Base-by-base conservation (phyloP, 306 rosid species). In the Fragaria vesca region DNA sequence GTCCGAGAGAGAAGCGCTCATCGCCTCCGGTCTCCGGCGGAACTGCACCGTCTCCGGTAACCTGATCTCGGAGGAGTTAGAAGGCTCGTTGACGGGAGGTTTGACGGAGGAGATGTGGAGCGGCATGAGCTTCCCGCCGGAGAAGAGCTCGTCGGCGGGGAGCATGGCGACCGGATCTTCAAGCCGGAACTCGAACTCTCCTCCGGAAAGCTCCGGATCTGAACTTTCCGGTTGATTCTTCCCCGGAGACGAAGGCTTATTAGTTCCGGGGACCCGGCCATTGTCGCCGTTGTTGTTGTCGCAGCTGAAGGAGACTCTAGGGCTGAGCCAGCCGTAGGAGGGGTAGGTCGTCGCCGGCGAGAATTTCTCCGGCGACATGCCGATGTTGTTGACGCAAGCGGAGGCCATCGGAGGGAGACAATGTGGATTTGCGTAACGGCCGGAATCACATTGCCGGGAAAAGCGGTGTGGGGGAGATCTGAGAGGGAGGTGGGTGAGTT, bases 91-190 rank as follows among this genome's bases (percentile, higher is more conserved):
- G 57, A 47, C 67, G 8, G 82, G 73, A 21, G 82, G 79, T 12
- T 82, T 89, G 51, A 84, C 79, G 11, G 88, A 72, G 16, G 90
- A 75, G 17, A 86, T 78, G 17, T 83, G 96, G 30, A 91, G 96
- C 1, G 96, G 99, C 15, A 96, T 71, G 30, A 96, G 98, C 86
- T 93, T 96, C 0, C 99, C 98, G 58, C 89, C 93, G 54, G 87
- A 91, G 84, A 96, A 90, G 42, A 96, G 92, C 86, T 96, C 95
- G 51, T 96, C 97, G 36, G 99, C 98, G 4, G 99, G 91, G 6
- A 93, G 98, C 97, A 96, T 93, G 20, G 90, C 75, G 21, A 86
- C 91, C 1, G 98, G 96, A 76, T 87, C 91, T 63, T 93, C 88
- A 0, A 93, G 96, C 21, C 91, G 85, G 82, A 96, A 96, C 97